Evolutionary conservation across 2,329 filamentous ascomycete species (phyloP).

Genomic region (Cyclaneusma minus): DNA sequence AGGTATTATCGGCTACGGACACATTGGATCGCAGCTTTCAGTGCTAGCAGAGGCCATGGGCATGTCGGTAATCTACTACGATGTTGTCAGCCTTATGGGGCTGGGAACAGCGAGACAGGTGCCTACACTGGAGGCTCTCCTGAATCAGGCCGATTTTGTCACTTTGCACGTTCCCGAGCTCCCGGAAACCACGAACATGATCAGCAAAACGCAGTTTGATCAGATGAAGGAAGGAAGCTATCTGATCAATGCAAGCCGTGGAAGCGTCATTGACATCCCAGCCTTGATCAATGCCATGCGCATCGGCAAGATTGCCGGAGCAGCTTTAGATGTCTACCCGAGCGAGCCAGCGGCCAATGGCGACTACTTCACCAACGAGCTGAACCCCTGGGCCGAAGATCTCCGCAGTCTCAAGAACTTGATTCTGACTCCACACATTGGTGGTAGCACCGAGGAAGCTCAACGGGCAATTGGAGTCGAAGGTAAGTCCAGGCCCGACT

Average conservation of each 20-base stretch:
- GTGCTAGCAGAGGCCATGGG: slow-evolving; percentile 95
- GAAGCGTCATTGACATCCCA: slow-evolving; percentile 85
- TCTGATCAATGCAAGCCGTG: slow-evolving; percentile 89
- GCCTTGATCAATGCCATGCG: slow-evolving; percentile 81
- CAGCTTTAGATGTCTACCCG: slow-evolving; percentile 92
- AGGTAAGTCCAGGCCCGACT: slow-evolving; percentile 24
- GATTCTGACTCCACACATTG: slow-evolving; percentile 92
- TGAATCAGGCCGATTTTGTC: slow-evolving; percentile 75
- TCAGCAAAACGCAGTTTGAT: slow-evolving; percentile 61
- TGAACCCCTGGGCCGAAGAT: slow-evolving; percentile 78
- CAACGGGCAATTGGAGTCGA: slow-evolving; percentile 92
- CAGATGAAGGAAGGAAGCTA: slow-evolving; percentile 91
- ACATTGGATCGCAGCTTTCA: slow-evolving; percentile 91
- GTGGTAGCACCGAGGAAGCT: slow-evolving; percentile 93
- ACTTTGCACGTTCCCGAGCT: slow-evolving; percentile 91
- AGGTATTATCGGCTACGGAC: slow-evolving; percentile 91
- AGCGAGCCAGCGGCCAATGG: slow-evolving; percentile 89
- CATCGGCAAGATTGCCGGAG: slow-evolving; percentile 74
- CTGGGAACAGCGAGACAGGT: slow-evolving; percentile 81
- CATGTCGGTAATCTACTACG: slow-evolving; percentile 96
- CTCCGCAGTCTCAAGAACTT: slow-evolving; percentile 77
- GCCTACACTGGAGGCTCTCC: slow-evolving; percentile 57
- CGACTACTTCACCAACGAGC: slow-evolving; percentile 74
- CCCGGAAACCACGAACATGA: slow-evolving; percentile 85
- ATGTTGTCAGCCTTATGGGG: slow-evolving; percentile 87